These are phyloP conservation scores for Talaromyces wortmannii DNA, from an alignment of 495 filamentous ascomycete species.

Conservation along the genomic window DNA sequence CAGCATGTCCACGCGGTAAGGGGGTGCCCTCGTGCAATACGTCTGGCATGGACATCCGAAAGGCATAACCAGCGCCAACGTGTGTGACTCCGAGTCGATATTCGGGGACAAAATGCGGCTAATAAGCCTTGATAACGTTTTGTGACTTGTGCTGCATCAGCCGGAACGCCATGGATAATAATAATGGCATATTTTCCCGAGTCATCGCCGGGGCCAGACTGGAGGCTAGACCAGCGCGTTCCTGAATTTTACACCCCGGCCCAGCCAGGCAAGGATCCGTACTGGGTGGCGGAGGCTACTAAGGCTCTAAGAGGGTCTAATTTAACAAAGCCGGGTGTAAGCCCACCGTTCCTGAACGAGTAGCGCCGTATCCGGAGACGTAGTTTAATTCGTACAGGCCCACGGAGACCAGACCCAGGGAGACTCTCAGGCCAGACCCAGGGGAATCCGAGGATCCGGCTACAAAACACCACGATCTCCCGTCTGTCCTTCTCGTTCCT, in stretches of 20 bases:
- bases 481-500: neutral
- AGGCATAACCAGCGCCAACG: neutral
- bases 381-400: too few species aligned
- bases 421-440: too few species aligned
- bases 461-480: neutral
- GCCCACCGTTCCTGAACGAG: too few species aligned
- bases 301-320: neutral
- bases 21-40: neutral
- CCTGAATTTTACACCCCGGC: neutral
- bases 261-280: neutral
- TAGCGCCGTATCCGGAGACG: too few species aligned
- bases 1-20: neutral
- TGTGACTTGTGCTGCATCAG: neutral
- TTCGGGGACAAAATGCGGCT: too few species aligned
- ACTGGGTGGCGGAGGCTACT: neutral
- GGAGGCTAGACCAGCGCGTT: neutral
- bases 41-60: neutral
- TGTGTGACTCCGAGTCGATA: too few species aligned
- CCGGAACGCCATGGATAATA: neutral
- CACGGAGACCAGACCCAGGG: neutral
- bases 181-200: neutral
- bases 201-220: neutral
- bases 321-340: neutral
- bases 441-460: neutral
- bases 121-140: too few species aligned